phyloP scores from a whole-genome alignment of 441 rosid genomes.

The Hura crepitans region DNA sequence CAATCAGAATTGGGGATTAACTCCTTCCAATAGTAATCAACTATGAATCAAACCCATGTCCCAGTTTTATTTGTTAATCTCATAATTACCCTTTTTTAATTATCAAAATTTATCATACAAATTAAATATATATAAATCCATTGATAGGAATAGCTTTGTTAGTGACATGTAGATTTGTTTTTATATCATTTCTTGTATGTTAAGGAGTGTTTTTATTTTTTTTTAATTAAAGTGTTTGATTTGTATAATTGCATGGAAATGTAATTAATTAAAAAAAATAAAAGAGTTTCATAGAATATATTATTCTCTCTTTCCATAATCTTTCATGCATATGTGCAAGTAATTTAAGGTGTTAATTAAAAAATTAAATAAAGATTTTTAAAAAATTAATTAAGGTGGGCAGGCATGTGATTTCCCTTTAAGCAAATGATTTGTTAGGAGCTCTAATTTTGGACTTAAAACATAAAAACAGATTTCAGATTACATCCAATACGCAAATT shows the following conservation, averaged over 20 bases:
- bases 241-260: background rate
- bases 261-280: background rate
- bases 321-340: conserved; percentile 27
- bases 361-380: background rate
- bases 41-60: background rate
- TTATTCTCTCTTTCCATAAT: conserved; percentile 8
- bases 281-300: background rate
- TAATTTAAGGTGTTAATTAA: background rate
- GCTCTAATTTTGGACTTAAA: background rate
- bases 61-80: background rate
- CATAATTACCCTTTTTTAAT: conserved; percentile 12
- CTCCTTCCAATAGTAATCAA: conserved; percentile 20
- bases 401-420: conserved; percentile 7
- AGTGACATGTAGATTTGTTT: conserved; percentile 2
- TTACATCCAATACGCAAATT: background rate
- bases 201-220: background rate
- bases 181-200: conserved; percentile 13
- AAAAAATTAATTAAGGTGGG: background rate
- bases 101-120: conserved; percentile 6
- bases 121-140: background rate
- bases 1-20: conserved; percentile 14
- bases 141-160: background rate
- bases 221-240: background rate
- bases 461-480: background rate
- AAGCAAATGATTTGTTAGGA: conserved; percentile 11